Conservation (phyloP, 1,284 basidiomycete species). For the Heterobasidion annosum region DNA sequence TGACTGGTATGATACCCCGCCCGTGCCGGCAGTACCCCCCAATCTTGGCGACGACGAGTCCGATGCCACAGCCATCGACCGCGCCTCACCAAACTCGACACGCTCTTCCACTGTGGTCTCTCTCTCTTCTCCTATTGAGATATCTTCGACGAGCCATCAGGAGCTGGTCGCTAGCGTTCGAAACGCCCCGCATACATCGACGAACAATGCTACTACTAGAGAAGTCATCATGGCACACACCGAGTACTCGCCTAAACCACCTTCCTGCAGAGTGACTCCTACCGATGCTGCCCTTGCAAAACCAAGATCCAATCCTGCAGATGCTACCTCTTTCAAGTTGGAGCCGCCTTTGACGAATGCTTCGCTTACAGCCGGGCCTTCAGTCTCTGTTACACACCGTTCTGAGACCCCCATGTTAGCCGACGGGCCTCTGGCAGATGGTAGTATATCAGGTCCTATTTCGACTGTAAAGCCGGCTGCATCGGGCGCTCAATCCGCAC, state of each 20-base stretch:
- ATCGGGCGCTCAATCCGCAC: too few relatives aligned
- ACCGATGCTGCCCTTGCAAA: not conserved
- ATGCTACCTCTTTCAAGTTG: too few relatives aligned
- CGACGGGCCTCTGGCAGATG: too few relatives aligned
- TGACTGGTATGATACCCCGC: too few relatives aligned
- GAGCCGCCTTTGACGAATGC: too few relatives aligned
- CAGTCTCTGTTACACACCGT: too few relatives aligned
- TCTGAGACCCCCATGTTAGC: too few relatives aligned
- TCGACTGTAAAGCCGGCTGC: too few relatives aligned
- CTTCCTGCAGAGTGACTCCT: not conserved
- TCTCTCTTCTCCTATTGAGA: not conserved
- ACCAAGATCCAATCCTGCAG: not conserved
- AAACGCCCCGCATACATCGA: not conserved
- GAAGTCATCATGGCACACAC: not conserved
- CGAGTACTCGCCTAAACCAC: not conserved
- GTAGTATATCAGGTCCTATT: too few relatives aligned
- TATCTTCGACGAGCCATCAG: not conserved
- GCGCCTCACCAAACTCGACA: not conserved
- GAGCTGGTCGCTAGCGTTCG: not conserved
- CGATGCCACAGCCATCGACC: not conserved
- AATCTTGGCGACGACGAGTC: not conserved
- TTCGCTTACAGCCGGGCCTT: too few relatives aligned
- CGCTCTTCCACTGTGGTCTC: not conserved
- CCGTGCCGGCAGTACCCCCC: not conserved
- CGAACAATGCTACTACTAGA: not conserved